Evolutionary conservation across 768 basidiomycete genomes (phyloP).

Genomic region (Pholiota conissans): DNA sequence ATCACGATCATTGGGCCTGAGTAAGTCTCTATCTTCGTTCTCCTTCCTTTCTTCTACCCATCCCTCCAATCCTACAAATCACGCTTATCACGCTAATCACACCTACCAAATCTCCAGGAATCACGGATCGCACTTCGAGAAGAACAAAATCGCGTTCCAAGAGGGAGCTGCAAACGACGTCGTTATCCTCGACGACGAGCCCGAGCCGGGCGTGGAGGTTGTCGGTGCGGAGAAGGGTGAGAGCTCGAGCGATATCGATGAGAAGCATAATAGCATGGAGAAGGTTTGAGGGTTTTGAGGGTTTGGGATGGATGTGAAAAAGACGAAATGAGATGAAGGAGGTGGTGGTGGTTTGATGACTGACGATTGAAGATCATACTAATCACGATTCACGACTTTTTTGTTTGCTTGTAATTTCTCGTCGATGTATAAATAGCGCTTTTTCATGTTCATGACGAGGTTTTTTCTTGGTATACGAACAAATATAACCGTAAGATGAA

Average conservation of each 20-base stretch:
- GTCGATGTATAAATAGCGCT: not conserved
- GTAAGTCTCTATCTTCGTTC: constrained; percentile 37
- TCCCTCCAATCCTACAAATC: too few relatives aligned
- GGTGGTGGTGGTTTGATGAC: too few relatives aligned
- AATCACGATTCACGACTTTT: not conserved
- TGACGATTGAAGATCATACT: too few relatives aligned
- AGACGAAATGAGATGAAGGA: not conserved
- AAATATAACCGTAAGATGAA: too few relatives aligned
- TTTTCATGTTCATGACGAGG: not conserved
- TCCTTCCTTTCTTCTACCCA: not conserved
- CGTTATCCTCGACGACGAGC: constrained; percentile 12
- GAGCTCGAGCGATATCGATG: constrained; percentile 3
- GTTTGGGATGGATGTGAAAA: not conserved
- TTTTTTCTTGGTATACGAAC: too few relatives aligned
- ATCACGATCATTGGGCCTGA: constrained; percentile 78
- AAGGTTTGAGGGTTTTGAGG: constrained; percentile 1
- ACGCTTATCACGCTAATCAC: too few relatives aligned
- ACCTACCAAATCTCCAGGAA: constrained; percentile 50
- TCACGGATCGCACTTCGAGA: constrained; percentile 83
- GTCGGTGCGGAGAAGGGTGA: not conserved
- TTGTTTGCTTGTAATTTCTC: not conserved
- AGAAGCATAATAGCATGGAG: constrained; percentile 4
- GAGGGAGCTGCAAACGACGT: constrained; percentile 62
- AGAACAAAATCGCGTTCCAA: constrained; percentile 77
- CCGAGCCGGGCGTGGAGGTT: not conserved